Conservation (phyloP, 2,329 filamentous ascomycete genomes). For the Mariannaea sp. region DNA sequence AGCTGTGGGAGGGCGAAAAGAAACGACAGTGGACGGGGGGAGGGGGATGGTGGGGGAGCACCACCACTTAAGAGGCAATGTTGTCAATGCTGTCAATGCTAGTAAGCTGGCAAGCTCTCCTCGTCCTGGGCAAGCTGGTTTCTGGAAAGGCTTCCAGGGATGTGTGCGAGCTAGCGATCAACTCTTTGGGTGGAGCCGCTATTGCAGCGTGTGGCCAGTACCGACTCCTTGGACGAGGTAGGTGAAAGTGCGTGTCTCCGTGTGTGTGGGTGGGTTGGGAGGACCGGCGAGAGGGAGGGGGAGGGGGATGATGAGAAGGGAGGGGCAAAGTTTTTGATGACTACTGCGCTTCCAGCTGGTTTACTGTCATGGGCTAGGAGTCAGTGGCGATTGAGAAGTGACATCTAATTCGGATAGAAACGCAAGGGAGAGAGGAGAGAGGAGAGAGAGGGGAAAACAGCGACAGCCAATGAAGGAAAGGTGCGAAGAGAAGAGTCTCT, state of each 20-base stretch:
- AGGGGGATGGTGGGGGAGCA: constrained; percentile 29
- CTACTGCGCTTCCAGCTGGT: constrained; percentile 4
- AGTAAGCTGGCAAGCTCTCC: background rate
- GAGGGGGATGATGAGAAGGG: background rate
- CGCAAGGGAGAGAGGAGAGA: background rate
- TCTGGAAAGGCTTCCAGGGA: constrained; percentile 12
- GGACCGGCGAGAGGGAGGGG: background rate
- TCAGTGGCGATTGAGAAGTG: background rate
- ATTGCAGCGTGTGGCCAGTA: constrained; percentile 17
- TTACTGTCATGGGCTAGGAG: too few relatives aligned
- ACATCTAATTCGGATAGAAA: background rate
- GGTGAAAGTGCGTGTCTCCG: background rate
- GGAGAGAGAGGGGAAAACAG: background rate
- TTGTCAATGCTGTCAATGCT: too few relatives aligned
- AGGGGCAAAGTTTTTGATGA: constrained; percentile 5
- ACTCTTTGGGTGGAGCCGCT: constrained; percentile 30
- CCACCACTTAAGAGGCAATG: constrained; percentile 30
- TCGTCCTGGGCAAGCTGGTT: too few relatives aligned
- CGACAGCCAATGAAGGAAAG: background rate
- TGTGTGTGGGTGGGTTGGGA: background rate
- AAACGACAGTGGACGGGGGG: constrained; percentile 9
- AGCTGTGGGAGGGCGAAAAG: constrained; percentile 1
- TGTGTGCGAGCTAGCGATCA: constrained; percentile 31
- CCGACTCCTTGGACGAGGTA: constrained; percentile 28
- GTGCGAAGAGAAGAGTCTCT: background rate